Base-by-base conservation (phyloP, 148 eudicot genomes). In the Vaccinium macrocarpon region DNA sequence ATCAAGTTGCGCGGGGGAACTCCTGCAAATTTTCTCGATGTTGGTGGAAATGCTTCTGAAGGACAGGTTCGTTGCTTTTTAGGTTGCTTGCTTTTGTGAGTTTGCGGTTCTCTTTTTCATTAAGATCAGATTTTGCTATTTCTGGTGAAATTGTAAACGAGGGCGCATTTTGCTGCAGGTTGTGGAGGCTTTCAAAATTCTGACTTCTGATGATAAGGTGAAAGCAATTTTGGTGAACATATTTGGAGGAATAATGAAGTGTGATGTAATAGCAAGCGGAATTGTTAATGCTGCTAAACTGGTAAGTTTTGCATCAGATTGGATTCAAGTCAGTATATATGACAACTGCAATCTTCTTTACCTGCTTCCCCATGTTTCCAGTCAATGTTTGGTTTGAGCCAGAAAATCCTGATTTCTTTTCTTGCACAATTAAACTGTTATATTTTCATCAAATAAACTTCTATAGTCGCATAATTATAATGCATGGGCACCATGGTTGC, bases 191-290 rank as follows among this genome's bases (percentile, higher is more conserved):
- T 96, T 97, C 70, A 97, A 97, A 84, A 97, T 97, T 78, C 90
- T 97, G 92, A 97, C 99, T 52, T 90, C 99, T 82, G 99, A 97
- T 90, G 96, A 95, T 52, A 92, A 97, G 88, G 99, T 97, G 86
- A 97, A 97, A 87, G 98, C 95, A 55, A 97, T 97, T 84, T 84
- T 97, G 91, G 99, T 97, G 82, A 97, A 97, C 87, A 97, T 97
- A 46, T 97, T 97, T 89, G 99, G 99, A 80, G 99, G 99, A 88
- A 97, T 97, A 25, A 95, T 97, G 99, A 95, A 97, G 87, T 97
- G 99, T 80, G 99, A 97, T 85, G 92, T 97, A 4, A 97, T 97
- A 91, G 99, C 99, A 51, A 92, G 98, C 84, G 99, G 99, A 66
- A 97, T 97, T 76, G 99, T 92, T 87, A 95, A 95, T 92, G 99